phyloP scores from a whole-genome alignment of 306 rosid genomes.

The Gynostemma pentaphyllum region DNA sequence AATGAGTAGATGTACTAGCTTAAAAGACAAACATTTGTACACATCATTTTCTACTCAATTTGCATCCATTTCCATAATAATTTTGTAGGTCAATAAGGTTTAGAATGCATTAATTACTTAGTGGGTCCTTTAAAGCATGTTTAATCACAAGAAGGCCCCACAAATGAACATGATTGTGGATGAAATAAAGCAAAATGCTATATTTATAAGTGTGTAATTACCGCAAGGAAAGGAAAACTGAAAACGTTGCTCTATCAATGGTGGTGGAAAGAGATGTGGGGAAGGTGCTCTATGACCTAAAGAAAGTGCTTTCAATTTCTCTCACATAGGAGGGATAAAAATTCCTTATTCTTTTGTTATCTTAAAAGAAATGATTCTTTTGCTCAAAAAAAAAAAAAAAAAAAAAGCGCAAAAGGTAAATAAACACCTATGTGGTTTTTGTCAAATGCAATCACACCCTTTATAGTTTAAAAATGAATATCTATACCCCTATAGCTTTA shows the following conservation, averaged over 20 bases:
- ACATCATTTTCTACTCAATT: not conserved
- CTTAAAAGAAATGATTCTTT: not conserved
- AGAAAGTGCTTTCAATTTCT: not conserved
- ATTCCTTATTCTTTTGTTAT: conserved; percentile 1
- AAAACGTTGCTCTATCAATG: conserved; percentile 11
- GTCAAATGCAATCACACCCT: no score
- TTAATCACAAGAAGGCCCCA: not conserved
- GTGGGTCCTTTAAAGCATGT: conserved; percentile 8
- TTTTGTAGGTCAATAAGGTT: not conserved
- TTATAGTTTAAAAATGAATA: no score
- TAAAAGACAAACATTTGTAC: no score
- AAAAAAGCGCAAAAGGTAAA: no score
- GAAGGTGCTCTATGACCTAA: conserved; percentile 3
- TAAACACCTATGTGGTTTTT: no score
- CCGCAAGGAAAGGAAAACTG: no score
- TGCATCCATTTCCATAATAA: not conserved
- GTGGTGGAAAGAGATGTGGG: conserved; percentile 6
- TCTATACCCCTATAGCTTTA: no score
- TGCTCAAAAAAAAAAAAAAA: not conserved
- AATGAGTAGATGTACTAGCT: no score
- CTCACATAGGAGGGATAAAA: not conserved
- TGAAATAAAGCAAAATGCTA: not conserved
- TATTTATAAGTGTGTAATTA: no score
- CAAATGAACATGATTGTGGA: conserved; percentile 4
- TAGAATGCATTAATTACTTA: not conserved